Evolutionary conservation across 73 alveolate species (phyloP), one percentile per base, ranked within the genome.

Genomic region (Symbiodinium pilosum): DNA sequence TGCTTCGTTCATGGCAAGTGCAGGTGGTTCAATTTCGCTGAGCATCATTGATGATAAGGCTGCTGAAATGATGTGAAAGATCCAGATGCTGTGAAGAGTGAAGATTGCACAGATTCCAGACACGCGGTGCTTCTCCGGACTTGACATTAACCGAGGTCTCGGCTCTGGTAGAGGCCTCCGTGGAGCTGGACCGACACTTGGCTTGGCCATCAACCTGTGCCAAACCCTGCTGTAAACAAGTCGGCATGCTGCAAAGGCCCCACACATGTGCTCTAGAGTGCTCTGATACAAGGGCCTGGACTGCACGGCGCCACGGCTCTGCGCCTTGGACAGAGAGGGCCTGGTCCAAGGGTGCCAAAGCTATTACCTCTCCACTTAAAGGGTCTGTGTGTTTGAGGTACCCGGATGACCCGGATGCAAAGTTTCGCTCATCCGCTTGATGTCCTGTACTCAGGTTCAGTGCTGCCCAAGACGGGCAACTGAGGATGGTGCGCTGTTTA

Each of bases 391-490:
- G 77, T 56, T 56, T 30, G 39, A 6, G 87, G 87, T 8, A 12
- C 34, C 34, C 52, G 28, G 39, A 1, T n/a, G 2, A 38, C 84
- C 21, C n/a, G 84, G 36, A 4, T n/a, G 34, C 24, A 73, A 43
- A 73, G 34, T 34, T 38, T 28, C 24, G 5, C 83, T 38, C 24
- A 68, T 28, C 83, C 24, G 24, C 9, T 8, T 68, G 41, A 68
- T 28, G 5, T 38, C 24, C 43, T 40, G 34, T 41, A 30, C 94
- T 20, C 52, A 87, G 94, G 94, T 87, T 87, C 94, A 73, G 71
- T 36, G 94, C 94, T 38, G 94, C 94, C 43, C 94, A 87, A 54
- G 94, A 87, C 56, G 94, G 94, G 30, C 94, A 87, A 30, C 43
- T 87, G 94, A 87, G 42, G 64, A 87, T 87, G 11, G 94, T 54